phyloP scores from a whole-genome alignment of 2,329 filamentous ascomycete species.

The Colletotrichum tropicicola region DNA sequence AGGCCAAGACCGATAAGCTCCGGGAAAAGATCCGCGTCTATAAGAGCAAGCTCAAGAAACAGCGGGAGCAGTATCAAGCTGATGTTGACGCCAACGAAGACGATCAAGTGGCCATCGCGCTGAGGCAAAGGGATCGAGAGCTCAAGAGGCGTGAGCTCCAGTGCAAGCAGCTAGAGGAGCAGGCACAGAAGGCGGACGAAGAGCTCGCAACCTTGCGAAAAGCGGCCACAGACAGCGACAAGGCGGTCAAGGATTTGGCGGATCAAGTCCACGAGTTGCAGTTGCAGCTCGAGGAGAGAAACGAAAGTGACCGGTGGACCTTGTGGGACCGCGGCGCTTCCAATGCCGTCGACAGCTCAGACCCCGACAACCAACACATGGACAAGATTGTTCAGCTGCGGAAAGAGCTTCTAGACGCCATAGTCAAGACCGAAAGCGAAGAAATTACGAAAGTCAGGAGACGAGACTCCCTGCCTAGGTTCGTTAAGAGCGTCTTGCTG shows the following conservation, averaged over 20 bases:
- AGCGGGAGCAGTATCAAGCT: background rate
- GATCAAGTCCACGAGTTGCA: background rate
- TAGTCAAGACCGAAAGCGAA: background rate
- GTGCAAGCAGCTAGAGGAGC: background rate
- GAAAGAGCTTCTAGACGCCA: background rate
- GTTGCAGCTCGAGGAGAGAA: conserved; percentile 2
- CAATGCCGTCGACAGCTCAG: background rate
- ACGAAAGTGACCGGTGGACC: conserved; percentile 1
- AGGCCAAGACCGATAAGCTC: background rate
- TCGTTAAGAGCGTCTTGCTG: background rate
- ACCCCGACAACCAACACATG: background rate
- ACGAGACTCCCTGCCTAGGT: background rate
- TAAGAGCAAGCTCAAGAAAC: background rate
- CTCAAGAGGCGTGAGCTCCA: background rate
- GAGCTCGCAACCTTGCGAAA: background rate
- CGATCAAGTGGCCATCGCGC: background rate
- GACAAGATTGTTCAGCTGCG: background rate
- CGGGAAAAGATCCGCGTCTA: background rate
- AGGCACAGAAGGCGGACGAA: background rate
- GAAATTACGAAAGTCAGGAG: background rate
- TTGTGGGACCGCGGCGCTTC: background rate
- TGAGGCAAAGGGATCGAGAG: background rate
- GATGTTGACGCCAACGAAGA: background rate
- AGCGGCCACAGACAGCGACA: background rate
- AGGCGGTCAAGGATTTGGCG: background rate